phyloP scores from a whole-genome alignment of 2,329 filamentous ascomycete species.

The Fusarium coffeatum region DNA sequence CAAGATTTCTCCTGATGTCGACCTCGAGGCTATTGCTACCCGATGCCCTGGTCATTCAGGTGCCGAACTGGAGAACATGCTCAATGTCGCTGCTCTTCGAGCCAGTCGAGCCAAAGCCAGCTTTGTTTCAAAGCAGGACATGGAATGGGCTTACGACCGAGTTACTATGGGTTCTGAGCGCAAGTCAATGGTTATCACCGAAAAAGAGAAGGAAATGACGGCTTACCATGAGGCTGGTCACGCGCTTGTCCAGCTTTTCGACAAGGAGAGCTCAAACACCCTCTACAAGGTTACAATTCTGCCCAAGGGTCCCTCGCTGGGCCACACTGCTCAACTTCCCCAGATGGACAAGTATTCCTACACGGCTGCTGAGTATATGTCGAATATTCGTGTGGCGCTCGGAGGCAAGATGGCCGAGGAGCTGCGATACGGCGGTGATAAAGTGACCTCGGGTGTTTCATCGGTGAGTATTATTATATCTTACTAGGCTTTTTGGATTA shows the following conservation, averaged over 20 bases:
- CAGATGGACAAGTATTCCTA: slow-evolving; percentile 93
- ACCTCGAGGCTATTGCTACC: slow-evolving; percentile 84
- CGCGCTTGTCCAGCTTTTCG: slow-evolving; percentile 87
- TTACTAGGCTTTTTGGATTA: not conserved
- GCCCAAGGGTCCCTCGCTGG: slow-evolving; percentile 85
- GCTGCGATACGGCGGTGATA: slow-evolving; percentile 89
- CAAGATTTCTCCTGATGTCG: slow-evolving; percentile 81
- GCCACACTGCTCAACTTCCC: slow-evolving; percentile 87
- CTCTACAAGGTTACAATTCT: slow-evolving; percentile 98
- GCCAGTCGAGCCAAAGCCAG: slow-evolving; percentile 88
- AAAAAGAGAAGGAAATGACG: slow-evolving; percentile 96
- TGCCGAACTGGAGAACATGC: slow-evolving; percentile 94
- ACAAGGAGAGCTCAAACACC: slow-evolving; percentile 75
- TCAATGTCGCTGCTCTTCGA: slow-evolving; percentile 94
- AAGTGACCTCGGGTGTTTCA: slow-evolving; percentile 89
- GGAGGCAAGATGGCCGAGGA: slow-evolving; percentile 93
- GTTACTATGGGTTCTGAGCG: slow-evolving; percentile 97
- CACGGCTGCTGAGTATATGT: slow-evolving; percentile 85
- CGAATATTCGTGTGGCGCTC: slow-evolving; percentile 82
- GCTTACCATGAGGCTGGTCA: slow-evolving; percentile 97
- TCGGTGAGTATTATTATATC: slow-evolving; percentile 64
- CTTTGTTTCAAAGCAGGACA: slow-evolving; percentile 80
- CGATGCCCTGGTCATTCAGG: slow-evolving; percentile 93
- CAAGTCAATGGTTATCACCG: slow-evolving; percentile 87
- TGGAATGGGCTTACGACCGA: slow-evolving; percentile 98